These are phyloP conservation scores for Penicillium daleae DNA, from an alignment of 495 filamentous ascomycete genomes.

Conservation along the genomic window DNA sequence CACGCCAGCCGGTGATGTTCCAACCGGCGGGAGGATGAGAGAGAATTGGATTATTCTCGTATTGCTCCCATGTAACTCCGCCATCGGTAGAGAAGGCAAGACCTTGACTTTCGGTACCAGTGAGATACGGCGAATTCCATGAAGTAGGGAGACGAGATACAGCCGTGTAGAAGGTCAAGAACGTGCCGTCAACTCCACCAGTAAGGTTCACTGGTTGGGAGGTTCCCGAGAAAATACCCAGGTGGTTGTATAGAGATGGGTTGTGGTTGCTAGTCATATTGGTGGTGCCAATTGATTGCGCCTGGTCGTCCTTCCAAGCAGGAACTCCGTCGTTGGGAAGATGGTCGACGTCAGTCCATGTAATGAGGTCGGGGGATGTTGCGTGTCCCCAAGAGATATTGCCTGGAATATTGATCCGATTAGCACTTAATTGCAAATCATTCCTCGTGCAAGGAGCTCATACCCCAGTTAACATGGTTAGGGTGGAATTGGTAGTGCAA, in stretches of 20 bases:
- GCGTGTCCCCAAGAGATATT: slow-evolving; percentile 29
- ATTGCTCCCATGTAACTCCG: slow-evolving; percentile 20
- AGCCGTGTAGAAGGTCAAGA: slow-evolving; percentile 21
- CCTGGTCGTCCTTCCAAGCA: slow-evolving; percentile 23
- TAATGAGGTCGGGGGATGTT: slow-evolving; percentile 19
- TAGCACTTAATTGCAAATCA: not conserved
- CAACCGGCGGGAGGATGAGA: slow-evolving; percentile 16
- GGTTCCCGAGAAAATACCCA: slow-evolving; percentile 21
- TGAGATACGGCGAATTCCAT: slow-evolving; percentile 14
- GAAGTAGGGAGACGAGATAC: slow-evolving; percentile 20
- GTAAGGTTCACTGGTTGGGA: slow-evolving; percentile 18
- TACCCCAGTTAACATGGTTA: slow-evolving; percentile 25
- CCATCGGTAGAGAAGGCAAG: slow-evolving; percentile 22
- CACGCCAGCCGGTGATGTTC: slow-evolving; percentile 28
- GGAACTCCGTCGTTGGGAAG: slow-evolving; percentile 16
- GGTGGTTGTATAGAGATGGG: slow-evolving; percentile 22
- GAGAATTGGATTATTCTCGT: slow-evolving; percentile 21
- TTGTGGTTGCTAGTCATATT: slow-evolving; percentile 20
- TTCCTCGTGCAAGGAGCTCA: not conserved
- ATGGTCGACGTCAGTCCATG: slow-evolving; percentile 23
- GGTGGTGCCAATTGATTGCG: slow-evolving; percentile 21
- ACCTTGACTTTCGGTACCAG: slow-evolving; percentile 22
- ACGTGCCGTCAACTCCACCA: slow-evolving; percentile 18
- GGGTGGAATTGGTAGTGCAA: slow-evolving; percentile 26
- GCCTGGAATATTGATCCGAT: slow-evolving; percentile 3